Base-by-base conservation (phyloP, 768 basidiomycete genomes). In the Hygrocybe coccinea region DNA sequence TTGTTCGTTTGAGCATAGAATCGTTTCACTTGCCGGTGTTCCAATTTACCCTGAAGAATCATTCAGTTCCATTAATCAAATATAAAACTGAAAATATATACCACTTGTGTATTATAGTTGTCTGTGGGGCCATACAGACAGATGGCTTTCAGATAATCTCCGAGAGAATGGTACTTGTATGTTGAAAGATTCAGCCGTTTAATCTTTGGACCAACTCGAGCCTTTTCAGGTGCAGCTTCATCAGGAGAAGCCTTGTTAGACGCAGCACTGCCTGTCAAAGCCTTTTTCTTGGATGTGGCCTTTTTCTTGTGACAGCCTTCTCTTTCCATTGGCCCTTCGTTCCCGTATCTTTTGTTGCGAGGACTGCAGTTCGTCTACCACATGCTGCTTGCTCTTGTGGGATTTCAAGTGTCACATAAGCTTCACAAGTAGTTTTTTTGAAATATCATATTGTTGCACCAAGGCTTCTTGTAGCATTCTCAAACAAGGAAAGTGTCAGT, bases 151-250 rank as follows among this genome's bases (percentile, higher is more conserved):
- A 65, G 64, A 52, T 74, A 73, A 51, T 78, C 70, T 0, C 68
- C 72, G 1, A 78, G 64, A 1, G 69, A 58, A 58, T 78, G 77
- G 2, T 68, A 64, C 51, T 79, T 78, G 60, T 69, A 71, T 0
- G 71, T 74, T 0, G 45, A 34, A 1, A 75, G 52, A 44, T 70
- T 76, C 39, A 69, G 65, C 2, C 33, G 56, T 24, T 68, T 68
- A 54, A 14, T 17, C 43, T 54, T 21, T 24, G 5, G 5, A 24
- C 35, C 12, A 33, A 45, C 39, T 67, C 62, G 45, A 47, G 53
- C 46, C 2, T 44, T 43, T 39, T 57, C 35, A 52, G 55, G 59
- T 21, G 52, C 19, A 35, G 35, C 43, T 33, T 66, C 29, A 29
- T 29, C 29, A 29, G 41, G 36, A 61, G 41, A 17, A 62, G 46